phyloP scores from a whole-genome alignment of 108 stramenopile genomes.

The Conticribra guillardii region DNA sequence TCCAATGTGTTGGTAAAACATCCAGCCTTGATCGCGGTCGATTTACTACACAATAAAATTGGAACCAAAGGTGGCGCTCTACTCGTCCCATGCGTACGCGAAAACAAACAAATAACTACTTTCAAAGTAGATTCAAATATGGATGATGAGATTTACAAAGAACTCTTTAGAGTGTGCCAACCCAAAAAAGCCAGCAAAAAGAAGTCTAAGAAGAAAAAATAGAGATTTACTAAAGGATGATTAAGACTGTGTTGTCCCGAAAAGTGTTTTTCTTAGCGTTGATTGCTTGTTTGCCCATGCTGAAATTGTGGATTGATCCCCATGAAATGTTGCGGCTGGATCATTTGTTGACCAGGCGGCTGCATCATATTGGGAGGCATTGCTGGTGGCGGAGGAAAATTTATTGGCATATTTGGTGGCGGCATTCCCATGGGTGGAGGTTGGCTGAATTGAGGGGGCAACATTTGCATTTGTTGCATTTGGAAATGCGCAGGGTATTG shows the following conservation, averaged over 20 bases:
- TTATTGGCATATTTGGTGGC: slow-evolving; percentile 1
- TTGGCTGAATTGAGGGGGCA: slow-evolving; percentile 23
- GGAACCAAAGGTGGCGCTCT: slow-evolving; percentile 32
- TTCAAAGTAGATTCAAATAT: slow-evolving; percentile 39
- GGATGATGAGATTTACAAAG: slow-evolving; percentile 27
- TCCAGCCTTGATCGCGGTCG: slow-evolving; percentile 30
- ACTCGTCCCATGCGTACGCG: slow-evolving; percentile 16
- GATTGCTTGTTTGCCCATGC: slow-evolving; percentile 6
- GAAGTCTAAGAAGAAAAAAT: slow-evolving; percentile 31
- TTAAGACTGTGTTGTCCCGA: too few relatives aligned
- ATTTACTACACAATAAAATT: slow-evolving; percentile 61
- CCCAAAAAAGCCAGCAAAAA: slow-evolving; percentile 13
- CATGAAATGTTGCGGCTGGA: slow-evolving; percentile 7
- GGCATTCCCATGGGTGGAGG: slow-evolving; percentile 4
- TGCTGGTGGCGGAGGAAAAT: slow-evolving; percentile 19
- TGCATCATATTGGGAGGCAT: slow-evolving; percentile 29
- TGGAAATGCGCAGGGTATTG: slow-evolving; percentile 13
- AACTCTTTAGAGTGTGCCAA: slow-evolving; percentile 24
- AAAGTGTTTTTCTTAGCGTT: background rate
- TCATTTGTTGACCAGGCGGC: slow-evolving; percentile 21
- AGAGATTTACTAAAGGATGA: slow-evolving; percentile 22
- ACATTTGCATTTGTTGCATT: slow-evolving; percentile 28
- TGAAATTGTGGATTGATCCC: background rate
- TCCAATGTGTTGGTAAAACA: slow-evolving; percentile 32
- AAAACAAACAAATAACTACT: slow-evolving; percentile 30